Percentiles rank a stretch among this genome's conserved stretches.
Evolutionary conservation across 2,329 filamentous ascomycete genomes (phyloP).

Genomic region (Fusarium pininemorale): DNA sequence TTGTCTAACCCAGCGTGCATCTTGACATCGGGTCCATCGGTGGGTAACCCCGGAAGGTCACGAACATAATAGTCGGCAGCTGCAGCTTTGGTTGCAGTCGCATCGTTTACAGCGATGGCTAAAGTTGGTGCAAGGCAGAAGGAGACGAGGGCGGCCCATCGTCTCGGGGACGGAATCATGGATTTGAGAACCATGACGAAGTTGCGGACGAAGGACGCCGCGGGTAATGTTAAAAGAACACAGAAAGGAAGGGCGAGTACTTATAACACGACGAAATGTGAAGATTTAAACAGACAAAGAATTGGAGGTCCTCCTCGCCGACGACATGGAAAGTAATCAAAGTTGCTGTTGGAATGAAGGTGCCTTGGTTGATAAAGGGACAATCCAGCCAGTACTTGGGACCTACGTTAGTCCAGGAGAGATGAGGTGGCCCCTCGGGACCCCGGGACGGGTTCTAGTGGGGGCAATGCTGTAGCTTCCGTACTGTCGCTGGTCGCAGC

Average conservation of each 20-base stretch:
- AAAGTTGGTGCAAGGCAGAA: constrained; percentile 56
- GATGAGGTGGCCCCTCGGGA: constrained; percentile 35
- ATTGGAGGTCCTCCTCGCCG: neutral
- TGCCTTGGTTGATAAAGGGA: constrained; percentile 19
- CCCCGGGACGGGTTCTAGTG: constrained; percentile 29
- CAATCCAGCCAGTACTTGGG: neutral
- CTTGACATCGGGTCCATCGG: constrained; percentile 77
- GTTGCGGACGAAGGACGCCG: constrained; percentile 32
- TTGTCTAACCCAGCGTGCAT: constrained; percentile 94
- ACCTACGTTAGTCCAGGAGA: constrained; percentile 12
- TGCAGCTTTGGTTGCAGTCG: constrained; percentile 39
- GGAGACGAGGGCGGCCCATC: constrained; percentile 46
- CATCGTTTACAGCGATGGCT: constrained; percentile 41
- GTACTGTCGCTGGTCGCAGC: constrained; percentile 13
- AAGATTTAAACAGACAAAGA: constrained; percentile 6
- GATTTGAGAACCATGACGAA: constrained; percentile 41
- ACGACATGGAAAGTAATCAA: constrained; percentile 18
- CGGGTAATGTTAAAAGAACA: constrained; percentile 7
- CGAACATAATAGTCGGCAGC: constrained; percentile 88
- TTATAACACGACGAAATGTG: constrained; percentile 4
- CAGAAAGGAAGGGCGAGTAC: constrained; percentile 6
- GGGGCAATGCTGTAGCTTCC: constrained; percentile 18
- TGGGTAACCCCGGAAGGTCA: constrained; percentile 83
- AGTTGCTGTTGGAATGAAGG: constrained; percentile 30
- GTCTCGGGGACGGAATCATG: constrained; percentile 38